These are phyloP conservation scores for Phytopythium cucurbitacearum DNA, from an alignment of 352 stramenopile species.

Conservation along the genomic window DNA sequence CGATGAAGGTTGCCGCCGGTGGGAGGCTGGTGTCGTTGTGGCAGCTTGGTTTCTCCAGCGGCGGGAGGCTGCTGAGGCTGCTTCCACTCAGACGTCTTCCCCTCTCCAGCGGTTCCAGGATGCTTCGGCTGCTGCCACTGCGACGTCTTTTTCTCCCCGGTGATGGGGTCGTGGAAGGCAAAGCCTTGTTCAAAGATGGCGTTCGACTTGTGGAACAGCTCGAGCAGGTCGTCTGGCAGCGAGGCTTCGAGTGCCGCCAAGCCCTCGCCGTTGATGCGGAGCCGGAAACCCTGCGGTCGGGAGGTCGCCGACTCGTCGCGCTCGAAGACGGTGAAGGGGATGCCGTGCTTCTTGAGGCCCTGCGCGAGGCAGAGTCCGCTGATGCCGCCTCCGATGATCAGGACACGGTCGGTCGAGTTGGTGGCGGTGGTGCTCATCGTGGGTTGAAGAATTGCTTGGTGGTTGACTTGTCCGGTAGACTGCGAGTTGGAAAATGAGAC, in stretches of 20 bases:
- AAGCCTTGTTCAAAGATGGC: slow-evolving; percentile 49
- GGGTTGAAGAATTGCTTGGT: background rate
- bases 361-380: slow-evolving; percentile 28
- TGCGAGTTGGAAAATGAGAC: slow-evolving; percentile 1
- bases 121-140: slow-evolving; percentile 17
- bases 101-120: background rate
- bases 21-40: slow-evolving; percentile 2
- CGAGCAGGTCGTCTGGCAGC: slow-evolving; percentile 37
- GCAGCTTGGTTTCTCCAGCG: slow-evolving; percentile 11
- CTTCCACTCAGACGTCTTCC: too few species aligned
- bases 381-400: background rate
- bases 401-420: background rate
- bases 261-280: slow-evolving; percentile 53
- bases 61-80: background rate
- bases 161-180: slow-evolving; percentile 42
- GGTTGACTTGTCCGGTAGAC: background rate
- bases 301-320: slow-evolving; percentile 60
- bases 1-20: slow-evolving; percentile 4
- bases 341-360: slow-evolving; percentile 49
- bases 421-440: background rate
- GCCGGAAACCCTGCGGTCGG: slow-evolving; percentile 50
- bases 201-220: slow-evolving; percentile 48
- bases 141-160: slow-evolving; percentile 6
- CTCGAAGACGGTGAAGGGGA: slow-evolving; percentile 68
- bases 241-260: slow-evolving; percentile 53